phyloP scores from a whole-genome alignment of 2,329 filamentous ascomycete genomes.

The Calonectria leucothoes region DNA sequence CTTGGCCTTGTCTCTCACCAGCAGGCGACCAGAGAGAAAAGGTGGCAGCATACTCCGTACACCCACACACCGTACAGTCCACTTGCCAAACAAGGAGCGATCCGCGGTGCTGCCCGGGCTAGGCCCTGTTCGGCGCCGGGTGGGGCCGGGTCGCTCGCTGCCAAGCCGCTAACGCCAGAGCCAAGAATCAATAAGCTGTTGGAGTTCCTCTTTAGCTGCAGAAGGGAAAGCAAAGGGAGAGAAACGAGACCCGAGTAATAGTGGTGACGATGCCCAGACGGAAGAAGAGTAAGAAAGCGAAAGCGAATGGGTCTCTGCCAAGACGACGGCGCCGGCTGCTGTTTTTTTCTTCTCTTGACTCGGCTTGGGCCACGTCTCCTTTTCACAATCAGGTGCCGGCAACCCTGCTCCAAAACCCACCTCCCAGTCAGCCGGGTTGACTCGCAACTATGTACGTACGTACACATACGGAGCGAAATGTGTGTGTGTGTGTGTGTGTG shows the following conservation, averaged over 20 bases:
- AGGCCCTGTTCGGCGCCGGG: slow-evolving; percentile 6
- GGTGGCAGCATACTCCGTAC: not conserved
- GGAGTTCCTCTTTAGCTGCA: not conserved
- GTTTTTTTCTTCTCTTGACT: not conserved
- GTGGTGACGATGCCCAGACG: not conserved
- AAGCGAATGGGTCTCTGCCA: not conserved
- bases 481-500: no score
- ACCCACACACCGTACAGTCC: no score
- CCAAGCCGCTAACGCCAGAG: slow-evolving; percentile 22
- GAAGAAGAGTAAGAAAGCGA: not conserved
- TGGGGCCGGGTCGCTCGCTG: not conserved
- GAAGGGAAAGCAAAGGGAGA: not conserved
- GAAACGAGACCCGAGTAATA: not conserved
- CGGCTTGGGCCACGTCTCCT: not conserved
- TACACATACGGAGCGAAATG: not conserved
- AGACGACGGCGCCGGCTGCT: not conserved
- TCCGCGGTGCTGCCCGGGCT: not conserved
- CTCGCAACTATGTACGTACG: not conserved
- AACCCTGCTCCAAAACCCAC: not conserved
- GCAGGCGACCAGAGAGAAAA: not conserved
- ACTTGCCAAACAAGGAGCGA: slow-evolving; percentile 7
- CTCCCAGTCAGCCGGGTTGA: not conserved
- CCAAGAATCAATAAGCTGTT: slow-evolving; percentile 24
- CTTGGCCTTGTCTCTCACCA: not conserved
- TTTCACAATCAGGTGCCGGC: not conserved